Conservation (phyloP, 768 basidiomycete species). For the Calocera viscosa region DNA sequence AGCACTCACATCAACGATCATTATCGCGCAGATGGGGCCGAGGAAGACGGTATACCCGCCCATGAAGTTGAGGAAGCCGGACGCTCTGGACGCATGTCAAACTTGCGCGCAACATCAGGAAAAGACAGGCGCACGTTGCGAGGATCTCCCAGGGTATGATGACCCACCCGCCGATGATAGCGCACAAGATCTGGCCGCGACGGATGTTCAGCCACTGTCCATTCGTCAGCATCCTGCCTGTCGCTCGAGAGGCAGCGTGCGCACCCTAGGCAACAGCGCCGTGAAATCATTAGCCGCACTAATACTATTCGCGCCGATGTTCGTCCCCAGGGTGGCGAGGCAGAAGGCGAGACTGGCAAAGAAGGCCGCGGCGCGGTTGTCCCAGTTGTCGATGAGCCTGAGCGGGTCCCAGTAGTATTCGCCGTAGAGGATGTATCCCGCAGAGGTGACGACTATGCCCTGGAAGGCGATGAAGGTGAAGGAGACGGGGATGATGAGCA, state of each 20-base stretch:
- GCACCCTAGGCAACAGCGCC: conserved; percentile 44
- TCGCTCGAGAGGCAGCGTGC: not conserved
- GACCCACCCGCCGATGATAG: conserved; percentile 67
- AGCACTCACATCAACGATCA: conserved; percentile 42
- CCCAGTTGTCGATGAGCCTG: conserved; percentile 63
- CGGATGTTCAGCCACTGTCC: conserved; percentile 57
- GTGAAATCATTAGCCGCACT: conserved; percentile 76
- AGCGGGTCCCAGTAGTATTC: conserved; percentile 59
- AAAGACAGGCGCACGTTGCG: conserved; percentile 27
- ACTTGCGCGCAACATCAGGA: not conserved
- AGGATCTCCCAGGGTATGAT: conserved; percentile 63
- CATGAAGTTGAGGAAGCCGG: conserved; percentile 65
- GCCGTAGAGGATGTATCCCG: conserved; percentile 61
- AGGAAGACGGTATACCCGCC: conserved; percentile 76
- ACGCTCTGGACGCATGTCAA: conserved; percentile 29
- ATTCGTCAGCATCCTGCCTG: not conserved
- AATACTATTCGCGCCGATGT: conserved; percentile 66
- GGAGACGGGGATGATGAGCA: conserved; percentile 59
- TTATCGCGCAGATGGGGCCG: conserved; percentile 71
- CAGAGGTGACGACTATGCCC: conserved; percentile 70
- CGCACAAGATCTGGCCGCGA: conserved; percentile 60
- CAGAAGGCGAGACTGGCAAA: conserved; percentile 66
- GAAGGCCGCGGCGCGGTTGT: conserved; percentile 75
- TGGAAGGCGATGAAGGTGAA: conserved; percentile 69
- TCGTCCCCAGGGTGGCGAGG: conserved; percentile 54